Evolutionary conservation across 768 basidiomycete genomes (phyloP).

Genomic region (Leccinum imitatum): DNA sequence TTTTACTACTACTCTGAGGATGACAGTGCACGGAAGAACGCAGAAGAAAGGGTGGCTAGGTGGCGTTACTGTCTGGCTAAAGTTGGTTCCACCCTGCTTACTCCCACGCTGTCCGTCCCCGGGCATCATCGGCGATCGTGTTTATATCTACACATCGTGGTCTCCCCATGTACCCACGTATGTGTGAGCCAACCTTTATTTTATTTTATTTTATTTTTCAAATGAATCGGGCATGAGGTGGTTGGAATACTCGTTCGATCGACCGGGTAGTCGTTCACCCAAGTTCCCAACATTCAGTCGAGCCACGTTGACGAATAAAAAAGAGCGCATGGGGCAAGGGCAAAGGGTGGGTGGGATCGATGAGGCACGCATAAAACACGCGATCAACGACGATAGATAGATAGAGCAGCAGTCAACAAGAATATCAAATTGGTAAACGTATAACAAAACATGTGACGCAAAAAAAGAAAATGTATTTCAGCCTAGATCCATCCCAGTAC

Average conservation of each 20-base stretch:
- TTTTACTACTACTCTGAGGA: background rate
- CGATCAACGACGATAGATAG: slow-evolving; percentile 3
- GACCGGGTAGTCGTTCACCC: background rate
- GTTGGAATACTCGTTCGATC: background rate
- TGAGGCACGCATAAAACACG: background rate
- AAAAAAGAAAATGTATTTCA: slow-evolving; percentile 68
- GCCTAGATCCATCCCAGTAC: slow-evolving; percentile 58
- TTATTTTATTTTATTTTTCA: background rate
- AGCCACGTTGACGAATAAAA: too few relatives aligned
- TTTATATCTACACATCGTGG: background rate
- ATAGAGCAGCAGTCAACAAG: slow-evolving; percentile 23
- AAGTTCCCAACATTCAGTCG: too few relatives aligned
- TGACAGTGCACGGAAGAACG: too few relatives aligned
- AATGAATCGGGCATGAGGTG: background rate
- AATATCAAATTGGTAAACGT: background rate
- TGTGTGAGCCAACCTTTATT: background rate
- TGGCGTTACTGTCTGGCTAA: background rate
- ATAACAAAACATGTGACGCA: slow-evolving; percentile 13
- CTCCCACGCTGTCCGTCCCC: background rate
- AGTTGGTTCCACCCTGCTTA: too few relatives aligned
- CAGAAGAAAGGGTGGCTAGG: background rate
- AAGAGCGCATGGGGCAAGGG: too few relatives aligned
- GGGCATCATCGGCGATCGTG: background rate
- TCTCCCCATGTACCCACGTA: too few relatives aligned
- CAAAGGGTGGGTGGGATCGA: background rate